Conservation (phyloP, 331 rosid genomes). For the Malus hybrid region DNA sequence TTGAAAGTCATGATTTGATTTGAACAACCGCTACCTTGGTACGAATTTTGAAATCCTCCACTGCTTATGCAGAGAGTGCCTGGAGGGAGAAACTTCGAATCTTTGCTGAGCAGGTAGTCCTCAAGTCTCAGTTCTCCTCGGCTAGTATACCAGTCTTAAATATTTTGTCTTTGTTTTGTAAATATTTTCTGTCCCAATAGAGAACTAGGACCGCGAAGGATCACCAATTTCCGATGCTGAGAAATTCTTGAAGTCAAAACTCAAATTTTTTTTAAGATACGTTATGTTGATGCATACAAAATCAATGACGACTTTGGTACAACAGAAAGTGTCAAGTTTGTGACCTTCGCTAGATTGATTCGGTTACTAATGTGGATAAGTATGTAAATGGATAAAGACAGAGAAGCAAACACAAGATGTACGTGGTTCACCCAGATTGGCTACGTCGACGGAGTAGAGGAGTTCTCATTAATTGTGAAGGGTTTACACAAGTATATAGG, state of each 20-base stretch:
- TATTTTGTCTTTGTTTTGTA: neutral
- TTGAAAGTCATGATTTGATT: neutral
- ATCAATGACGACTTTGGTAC: too few species aligned
- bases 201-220: neutral
- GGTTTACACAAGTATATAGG: too few species aligned
- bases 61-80: conserved; percentile 3
- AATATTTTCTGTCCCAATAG: neutral
- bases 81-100: conserved; percentile 5
- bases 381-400: too few species aligned
- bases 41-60: neutral
- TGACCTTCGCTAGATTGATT: too few species aligned
- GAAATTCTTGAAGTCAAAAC: neutral
- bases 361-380: too few species aligned
- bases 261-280: too few species aligned
- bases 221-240: neutral
- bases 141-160: neutral
- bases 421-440: too few species aligned
- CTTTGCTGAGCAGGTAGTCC: conserved; percentile 11
- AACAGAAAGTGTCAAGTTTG: too few species aligned
- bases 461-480: too few species aligned
- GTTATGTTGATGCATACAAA: too few species aligned
- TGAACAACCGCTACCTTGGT: neutral
- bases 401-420: too few species aligned
- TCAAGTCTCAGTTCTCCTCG: neutral
- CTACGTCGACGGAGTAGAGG: too few species aligned